Conservation (phyloP, 805 yeast genomes). For the Grigorovia yakushimaensis region DNA sequence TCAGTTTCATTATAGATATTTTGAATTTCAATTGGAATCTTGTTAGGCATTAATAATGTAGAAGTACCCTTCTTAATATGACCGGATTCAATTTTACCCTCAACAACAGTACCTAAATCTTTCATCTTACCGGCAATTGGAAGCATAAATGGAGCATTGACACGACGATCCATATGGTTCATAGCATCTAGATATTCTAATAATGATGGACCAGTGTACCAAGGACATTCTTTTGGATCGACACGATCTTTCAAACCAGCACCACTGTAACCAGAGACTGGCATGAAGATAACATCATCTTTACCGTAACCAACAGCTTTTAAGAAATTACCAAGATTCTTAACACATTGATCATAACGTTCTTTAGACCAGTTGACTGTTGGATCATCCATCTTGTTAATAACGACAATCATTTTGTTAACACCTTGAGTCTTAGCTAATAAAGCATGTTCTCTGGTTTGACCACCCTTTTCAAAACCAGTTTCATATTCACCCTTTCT, state of each 20-base stretch:
- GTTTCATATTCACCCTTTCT: slow-evolving; percentile 99
- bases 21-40: slow-evolving; percentile 68
- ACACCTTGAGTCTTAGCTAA: slow-evolving; percentile 98
- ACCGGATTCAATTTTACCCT: slow-evolving; percentile 97
- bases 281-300: slow-evolving; percentile 86
- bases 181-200: slow-evolving; percentile 81
- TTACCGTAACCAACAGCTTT: slow-evolving; percentile 85
- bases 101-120: slow-evolving; percentile 94
- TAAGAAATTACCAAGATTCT: slow-evolving; percentile 67
- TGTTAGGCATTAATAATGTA: slow-evolving; percentile 89
- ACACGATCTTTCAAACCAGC: slow-evolving; percentile 91
- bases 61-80: slow-evolving; percentile 70
- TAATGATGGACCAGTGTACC: slow-evolving; percentile 91
- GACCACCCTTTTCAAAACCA: slow-evolving; percentile 98
- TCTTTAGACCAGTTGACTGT: slow-evolving; percentile 94
- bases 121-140: slow-evolving; percentile 93
- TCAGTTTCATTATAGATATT: slow-evolving; percentile 92
- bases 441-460: slow-evolving; percentile 95
- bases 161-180: slow-evolving; percentile 73
- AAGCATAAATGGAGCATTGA: slow-evolving; percentile 94
- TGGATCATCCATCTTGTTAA: slow-evolving; percentile 98
- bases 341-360: slow-evolving; percentile 90
- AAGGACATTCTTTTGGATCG: slow-evolving; percentile 60
- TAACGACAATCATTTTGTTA: slow-evolving; percentile 83
- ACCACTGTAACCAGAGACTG: slow-evolving; percentile 96